Evolutionary conservation across 805 yeast species (phyloP), one percentile per base, ranked within the genome.

Genomic region (Teunomyces gatunensis): DNA sequence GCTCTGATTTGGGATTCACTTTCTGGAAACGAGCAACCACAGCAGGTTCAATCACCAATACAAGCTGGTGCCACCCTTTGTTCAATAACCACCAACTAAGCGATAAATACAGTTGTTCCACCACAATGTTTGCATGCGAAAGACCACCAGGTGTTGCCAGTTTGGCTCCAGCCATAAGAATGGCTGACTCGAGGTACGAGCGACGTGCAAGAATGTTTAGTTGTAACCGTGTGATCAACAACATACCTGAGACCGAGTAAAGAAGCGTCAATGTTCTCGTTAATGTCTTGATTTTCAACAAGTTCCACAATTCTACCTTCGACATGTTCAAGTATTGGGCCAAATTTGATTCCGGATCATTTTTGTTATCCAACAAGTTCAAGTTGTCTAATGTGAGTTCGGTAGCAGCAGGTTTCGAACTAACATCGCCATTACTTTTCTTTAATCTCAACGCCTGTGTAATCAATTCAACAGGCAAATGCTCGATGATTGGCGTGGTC

Each of bases 71-170:
- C 90, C 94, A 89, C 0, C 98, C 98, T 53, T 83, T 80, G 64
- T 92, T 90, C 44, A 92, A 72, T 40, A 92, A 65, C 97, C 97
- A 92, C 97, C 97, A 92, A 51, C 91, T 85, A 52, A 89, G 78
- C 0, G 96, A 85, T 41, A 92, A 73, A 61, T 87, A 92, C 44
- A 89, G 85, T 57, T 94, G 92, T 57, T 87, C 94, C 33, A 84
- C 75, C 29, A 78, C 67, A 59, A 84, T 81, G 54, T 79, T 78
- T 32, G 67, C 72, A 28, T 58, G 62, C 3, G 50, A 27, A 21
- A 21, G 40, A 4, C 29, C 40, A 6, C 29, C 40, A 6, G 36
- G 47, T 2, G 39, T 5, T 6, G 55, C 45, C 35, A 45, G 46
- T 44, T 33, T 59, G 18, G 40, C 67, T 54, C 84, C 81, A 0